Conservation (phyloP, 2,329 filamentous ascomycete species). For the Colletotrichum spaethianum region DNA sequence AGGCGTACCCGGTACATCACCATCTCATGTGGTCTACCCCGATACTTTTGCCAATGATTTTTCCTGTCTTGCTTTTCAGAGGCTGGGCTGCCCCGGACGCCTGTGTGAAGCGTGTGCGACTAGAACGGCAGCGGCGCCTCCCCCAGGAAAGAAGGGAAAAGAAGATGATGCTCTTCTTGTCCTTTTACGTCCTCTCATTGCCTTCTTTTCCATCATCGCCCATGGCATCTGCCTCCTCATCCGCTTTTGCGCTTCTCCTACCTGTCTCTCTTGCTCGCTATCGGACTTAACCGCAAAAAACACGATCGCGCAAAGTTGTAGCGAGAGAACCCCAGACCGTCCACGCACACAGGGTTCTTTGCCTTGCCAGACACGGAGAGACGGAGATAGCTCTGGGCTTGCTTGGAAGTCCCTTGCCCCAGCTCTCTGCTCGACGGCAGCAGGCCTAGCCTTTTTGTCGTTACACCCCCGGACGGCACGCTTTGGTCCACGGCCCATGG, state of each 20-base stretch:
- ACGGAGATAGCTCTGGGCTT: neutral
- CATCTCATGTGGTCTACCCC: conserved; percentile 22
- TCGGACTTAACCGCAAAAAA: neutral
- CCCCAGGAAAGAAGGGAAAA: conserved; percentile 5
- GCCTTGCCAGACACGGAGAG: neutral
- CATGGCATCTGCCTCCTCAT: neutral
- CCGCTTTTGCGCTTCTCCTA: neutral
- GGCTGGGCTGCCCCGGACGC: conserved; percentile 20
- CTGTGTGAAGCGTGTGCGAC: conserved; percentile 24
- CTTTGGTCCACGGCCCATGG: conserved; percentile 30
- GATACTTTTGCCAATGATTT: conserved; percentile 15
- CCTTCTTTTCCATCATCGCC: neutral
- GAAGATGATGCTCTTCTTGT: conserved; percentile 5
- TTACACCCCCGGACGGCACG: conserved; percentile 33
- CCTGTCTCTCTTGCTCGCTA: neutral
- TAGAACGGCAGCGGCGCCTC: conserved; percentile 33
- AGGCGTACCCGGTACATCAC: conserved; percentile 25
- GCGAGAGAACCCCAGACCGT: conserved; percentile 18
- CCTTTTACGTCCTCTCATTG: neutral
- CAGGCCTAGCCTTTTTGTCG: conserved; percentile 14
- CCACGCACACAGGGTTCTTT: neutral
- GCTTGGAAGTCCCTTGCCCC: conserved; percentile 2
- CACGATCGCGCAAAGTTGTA: neutral
- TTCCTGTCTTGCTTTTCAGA: conserved; percentile 31
- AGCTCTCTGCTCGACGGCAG: conserved; percentile 1